These are phyloP conservation scores for Pseudogymnoascus sp. DNA, from an alignment of 2,329 filamentous ascomycete genomes.

Conservation along the genomic window DNA sequence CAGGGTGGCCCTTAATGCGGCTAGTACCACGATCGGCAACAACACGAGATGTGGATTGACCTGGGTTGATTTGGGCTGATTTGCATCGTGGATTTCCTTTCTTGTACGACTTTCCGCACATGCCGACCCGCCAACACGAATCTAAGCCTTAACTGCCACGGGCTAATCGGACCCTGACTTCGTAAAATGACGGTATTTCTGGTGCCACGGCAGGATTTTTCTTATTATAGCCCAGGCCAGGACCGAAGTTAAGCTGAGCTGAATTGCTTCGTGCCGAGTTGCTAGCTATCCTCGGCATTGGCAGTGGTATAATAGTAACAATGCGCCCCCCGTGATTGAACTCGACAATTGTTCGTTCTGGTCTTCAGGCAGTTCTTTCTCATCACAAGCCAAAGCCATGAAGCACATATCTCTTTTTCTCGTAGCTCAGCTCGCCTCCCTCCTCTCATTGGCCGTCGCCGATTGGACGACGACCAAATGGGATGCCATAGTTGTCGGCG, in stretches of 20 bases:
- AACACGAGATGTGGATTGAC: constrained; percentile 1
- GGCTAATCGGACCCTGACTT: neutral
- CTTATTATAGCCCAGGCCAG: neutral
- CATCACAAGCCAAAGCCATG: neutral
- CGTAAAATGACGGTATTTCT: constrained; percentile 5
- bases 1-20: neutral
- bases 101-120: neutral
- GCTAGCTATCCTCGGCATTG: neutral
- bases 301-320: neutral
- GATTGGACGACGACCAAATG: constrained; percentile 27
- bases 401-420: neutral
- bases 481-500: constrained; percentile 39
- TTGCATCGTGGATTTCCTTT: neutral
- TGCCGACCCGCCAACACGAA: constrained; percentile 4
- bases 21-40: constrained; percentile 3
- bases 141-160: neutral
- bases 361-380: neutral
- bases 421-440: constrained; percentile 2
- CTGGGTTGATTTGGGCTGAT: neutral
- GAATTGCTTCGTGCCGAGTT: neutral
- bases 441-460: neutral
- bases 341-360: neutral
- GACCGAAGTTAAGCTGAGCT: neutral
- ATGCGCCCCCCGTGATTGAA: neutral
- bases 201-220: neutral